phyloP scores from a whole-genome alignment of 805 yeast genomes.

The Wickerhamomyces silvicola region DNA sequence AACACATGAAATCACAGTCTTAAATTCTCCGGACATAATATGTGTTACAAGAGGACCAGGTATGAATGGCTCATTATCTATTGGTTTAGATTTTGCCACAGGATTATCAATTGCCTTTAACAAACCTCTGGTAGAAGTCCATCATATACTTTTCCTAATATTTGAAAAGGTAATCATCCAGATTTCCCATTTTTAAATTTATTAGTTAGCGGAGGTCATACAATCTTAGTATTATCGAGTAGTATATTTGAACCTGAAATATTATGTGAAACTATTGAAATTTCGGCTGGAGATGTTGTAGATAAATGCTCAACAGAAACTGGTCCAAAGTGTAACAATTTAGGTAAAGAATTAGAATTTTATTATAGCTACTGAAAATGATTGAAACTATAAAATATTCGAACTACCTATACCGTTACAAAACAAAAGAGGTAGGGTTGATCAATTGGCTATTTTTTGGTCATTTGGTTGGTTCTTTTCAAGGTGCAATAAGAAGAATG shows the following conservation, averaged over 20 bases:
- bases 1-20: conserved; percentile 9
- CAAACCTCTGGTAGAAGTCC: conserved; percentile 80
- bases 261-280: conserved; percentile 69
- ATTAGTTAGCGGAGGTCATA: conserved; percentile 91
- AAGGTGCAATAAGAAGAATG: conserved; percentile 44
- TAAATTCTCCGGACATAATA: conserved; percentile 54
- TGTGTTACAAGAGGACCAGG: conserved; percentile 97
- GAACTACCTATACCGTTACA: conserved; percentile 47
- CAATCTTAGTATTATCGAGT: conserved; percentile 69
- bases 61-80: conserved; percentile 81
- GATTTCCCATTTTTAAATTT: conserved; percentile 67
- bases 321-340: conserved; percentile 75
- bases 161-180: conserved; percentile 38
- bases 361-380: conserved; percentile 29
- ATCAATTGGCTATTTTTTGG: conserved; percentile 56
- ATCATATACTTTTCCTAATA: conserved; percentile 76
- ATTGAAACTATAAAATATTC: conserved; percentile 21
- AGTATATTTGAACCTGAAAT: conserved; percentile 63
- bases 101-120: conserved; percentile 78
- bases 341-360: conserved; percentile 79
- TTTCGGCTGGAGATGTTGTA: conserved; percentile 89
- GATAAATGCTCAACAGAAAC: conserved; percentile 89
- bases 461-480: conserved; percentile 76
- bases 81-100: conserved; percentile 78
- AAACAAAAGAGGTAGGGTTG: conserved; percentile 39